Evolutionary conservation across 139 green algal species (phyloP).

Genomic region (Zygnema circumcarinatum): DNA sequence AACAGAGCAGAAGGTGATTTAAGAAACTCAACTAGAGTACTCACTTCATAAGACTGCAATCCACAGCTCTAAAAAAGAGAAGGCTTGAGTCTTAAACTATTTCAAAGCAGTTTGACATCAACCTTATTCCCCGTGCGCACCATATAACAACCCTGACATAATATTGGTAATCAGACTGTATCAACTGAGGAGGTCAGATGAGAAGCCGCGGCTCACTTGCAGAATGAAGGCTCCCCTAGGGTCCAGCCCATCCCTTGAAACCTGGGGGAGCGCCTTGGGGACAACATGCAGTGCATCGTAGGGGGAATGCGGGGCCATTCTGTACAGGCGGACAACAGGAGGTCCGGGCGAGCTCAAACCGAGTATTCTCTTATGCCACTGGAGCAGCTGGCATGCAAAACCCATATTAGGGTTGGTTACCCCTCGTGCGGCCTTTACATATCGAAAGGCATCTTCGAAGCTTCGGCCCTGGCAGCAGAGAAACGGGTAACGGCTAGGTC

Average conservation of each 20-base stretch:
- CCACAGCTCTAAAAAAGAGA: not conserved
- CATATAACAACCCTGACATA: too few species aligned
- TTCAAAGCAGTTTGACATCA: too few species aligned
- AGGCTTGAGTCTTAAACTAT: too few species aligned
- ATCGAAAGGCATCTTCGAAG: conserved; percentile 85
- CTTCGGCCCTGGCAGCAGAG: conserved; percentile 21
- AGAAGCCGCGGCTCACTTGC: not conserved
- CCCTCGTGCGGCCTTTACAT: conserved; percentile 80
- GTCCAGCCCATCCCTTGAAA: conserved; percentile 25
- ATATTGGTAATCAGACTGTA: too few species aligned
- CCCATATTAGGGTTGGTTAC: conserved; percentile 96
- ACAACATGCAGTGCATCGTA: conserved; percentile 54
- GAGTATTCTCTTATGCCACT: conserved; percentile 81
- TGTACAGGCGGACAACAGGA: conserved; percentile 20
- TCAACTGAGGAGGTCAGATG: too few species aligned
- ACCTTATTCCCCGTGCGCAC: too few species aligned
- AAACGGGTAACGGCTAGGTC: not conserved
- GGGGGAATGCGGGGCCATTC: conserved; percentile 52
- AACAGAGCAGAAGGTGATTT: not conserved
- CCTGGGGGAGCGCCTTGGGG: conserved; percentile 21
- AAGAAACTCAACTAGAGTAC: too few species aligned
- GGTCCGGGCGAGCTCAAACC: not conserved
- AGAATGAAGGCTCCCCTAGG: conserved; percentile 40
- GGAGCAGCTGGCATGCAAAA: conserved; percentile 87
- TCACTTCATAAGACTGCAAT: not conserved